Percentiles rank a stretch among this genome's conserved stretches.
Conservation (phyloP, 768 basidiomycete genomes). For the Dioszegia aurantiaca region DNA sequence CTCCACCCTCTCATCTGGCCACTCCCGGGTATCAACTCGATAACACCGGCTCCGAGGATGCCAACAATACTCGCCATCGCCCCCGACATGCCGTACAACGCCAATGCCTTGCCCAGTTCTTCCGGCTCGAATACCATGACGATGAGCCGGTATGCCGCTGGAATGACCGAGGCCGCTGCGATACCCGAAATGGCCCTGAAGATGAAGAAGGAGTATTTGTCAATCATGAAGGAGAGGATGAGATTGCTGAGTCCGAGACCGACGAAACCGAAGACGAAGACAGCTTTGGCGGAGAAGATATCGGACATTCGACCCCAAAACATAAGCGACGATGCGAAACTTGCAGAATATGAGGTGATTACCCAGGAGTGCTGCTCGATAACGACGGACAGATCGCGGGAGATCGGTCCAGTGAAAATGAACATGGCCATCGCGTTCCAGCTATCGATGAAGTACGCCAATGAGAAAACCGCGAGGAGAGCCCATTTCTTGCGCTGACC, state of each 20-base stretch:
- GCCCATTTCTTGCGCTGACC: conserved; percentile 5
- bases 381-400: conserved; percentile 19
- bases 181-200: conserved; percentile 34
- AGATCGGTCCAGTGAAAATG: conserved; percentile 20
- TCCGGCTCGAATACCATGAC: conserved; percentile 23
- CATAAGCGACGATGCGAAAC: conserved; percentile 30
- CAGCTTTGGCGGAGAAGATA: conserved; percentile 27
- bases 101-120: conserved; percentile 26
- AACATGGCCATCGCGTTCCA: conserved; percentile 12
- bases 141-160: conserved; percentile 28
- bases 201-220: conserved; percentile 33
- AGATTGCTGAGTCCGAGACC: conserved; percentile 25
- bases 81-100: conserved; percentile 23
- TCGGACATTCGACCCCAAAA: conserved; percentile 35
- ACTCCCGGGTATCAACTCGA: conserved; percentile 18
- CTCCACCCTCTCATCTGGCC: conserved; percentile 32
- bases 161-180: conserved; percentile 17
- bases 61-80: conserved; percentile 23
- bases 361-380: conserved; percentile 27
- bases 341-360: conserved; percentile 27
- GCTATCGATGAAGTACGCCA: conserved; percentile 15
- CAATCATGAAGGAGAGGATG: conserved; percentile 25
- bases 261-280: conserved; percentile 33
- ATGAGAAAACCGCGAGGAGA: conserved; percentile 14
- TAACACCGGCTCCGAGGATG: conserved; percentile 24